These are phyloP conservation scores for Berberis vulgaris DNA, from an alignment of 164 flowering plant genomes.

Conservation along the genomic window DNA sequence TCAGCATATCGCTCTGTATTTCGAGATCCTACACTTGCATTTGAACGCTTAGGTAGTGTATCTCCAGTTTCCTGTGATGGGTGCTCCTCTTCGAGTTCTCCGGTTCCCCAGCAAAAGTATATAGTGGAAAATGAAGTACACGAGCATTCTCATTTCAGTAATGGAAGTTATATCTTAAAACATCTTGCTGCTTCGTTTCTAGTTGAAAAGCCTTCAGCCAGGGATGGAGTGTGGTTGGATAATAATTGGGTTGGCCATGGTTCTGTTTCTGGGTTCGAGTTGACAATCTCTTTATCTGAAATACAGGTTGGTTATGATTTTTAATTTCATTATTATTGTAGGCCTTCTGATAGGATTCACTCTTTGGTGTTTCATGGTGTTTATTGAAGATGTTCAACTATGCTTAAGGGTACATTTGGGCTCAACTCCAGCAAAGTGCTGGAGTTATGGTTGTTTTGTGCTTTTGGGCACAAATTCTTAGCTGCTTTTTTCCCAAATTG, in stretches of 20 bases:
- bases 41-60: conserved; percentile 13
- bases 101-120: conserved; percentile 14
- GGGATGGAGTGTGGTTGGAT: conserved; percentile 13
- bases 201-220: conserved; percentile 33
- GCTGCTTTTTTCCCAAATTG: too few species aligned
- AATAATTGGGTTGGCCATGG: conserved; percentile 68
- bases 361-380: neutral
- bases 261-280: conserved; percentile 57
- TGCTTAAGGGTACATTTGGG: too few species aligned
- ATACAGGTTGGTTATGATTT: conserved; percentile 41
- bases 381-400: neutral
- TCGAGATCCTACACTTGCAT: conserved; percentile 21
- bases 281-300: conserved; percentile 59
- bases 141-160: conserved; percentile 11
- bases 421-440: too few species aligned
- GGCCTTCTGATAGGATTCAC: neutral
- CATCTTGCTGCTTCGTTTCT: conserved; percentile 29
- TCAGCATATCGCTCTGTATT: conserved; percentile 13
- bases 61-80: conserved; percentile 15
- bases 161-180: conserved; percentile 46
- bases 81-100: conserved; percentile 24
- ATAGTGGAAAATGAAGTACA: conserved; percentile 8
- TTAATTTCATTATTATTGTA: neutral
- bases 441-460: too few species aligned
- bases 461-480: too few species aligned